Evolutionary conservation across 495 filamentous ascomycete genomes (phyloP).

Genomic region (Xylaria castorea): DNA sequence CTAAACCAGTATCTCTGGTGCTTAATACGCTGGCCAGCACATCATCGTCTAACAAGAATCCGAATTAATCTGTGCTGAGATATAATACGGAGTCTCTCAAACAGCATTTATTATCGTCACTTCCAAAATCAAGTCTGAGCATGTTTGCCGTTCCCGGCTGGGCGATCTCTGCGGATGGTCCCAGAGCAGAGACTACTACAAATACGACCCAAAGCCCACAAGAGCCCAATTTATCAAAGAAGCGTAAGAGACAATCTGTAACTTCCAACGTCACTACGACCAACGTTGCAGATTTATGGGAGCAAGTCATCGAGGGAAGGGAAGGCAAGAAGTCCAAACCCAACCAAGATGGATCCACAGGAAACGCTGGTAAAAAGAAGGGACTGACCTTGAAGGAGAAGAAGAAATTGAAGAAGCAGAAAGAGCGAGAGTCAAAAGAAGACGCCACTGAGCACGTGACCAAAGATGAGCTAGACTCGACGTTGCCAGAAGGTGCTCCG

Average conservation of each 20-base stretch:
- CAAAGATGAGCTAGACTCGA: conserved; percentile 23
- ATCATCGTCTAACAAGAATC: neutral
- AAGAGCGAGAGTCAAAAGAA: conserved; percentile 31
- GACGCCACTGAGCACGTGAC: neutral
- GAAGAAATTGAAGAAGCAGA: conserved; percentile 54
- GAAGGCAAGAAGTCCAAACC: conserved; percentile 46
- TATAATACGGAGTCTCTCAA: neutral
- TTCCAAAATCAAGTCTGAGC: conserved; percentile 20
- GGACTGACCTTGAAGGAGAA: conserved; percentile 43
- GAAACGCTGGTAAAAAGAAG: conserved; percentile 28
- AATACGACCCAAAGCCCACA: conserved; percentile 36
- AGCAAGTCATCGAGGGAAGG: conserved; percentile 76
- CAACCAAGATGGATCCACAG: conserved; percentile 32
- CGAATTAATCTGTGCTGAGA: neutral
- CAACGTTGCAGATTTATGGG: conserved; percentile 80
- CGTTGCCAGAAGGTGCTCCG: conserved; percentile 14
- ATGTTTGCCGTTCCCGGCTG: conserved; percentile 97
- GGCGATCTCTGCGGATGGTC: conserved; percentile 72
- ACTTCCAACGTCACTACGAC: conserved; percentile 64
- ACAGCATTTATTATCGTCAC: neutral
- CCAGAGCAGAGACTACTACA: conserved; percentile 70
- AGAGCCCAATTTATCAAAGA: conserved; percentile 50
- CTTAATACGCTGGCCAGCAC: neutral
- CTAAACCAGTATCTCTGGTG: neutral
- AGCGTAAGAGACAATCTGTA: conserved; percentile 64